These are phyloP conservation scores for Volvox carteri DNA, from an alignment of 163 green algal species.

Conservation along the genomic window DNA sequence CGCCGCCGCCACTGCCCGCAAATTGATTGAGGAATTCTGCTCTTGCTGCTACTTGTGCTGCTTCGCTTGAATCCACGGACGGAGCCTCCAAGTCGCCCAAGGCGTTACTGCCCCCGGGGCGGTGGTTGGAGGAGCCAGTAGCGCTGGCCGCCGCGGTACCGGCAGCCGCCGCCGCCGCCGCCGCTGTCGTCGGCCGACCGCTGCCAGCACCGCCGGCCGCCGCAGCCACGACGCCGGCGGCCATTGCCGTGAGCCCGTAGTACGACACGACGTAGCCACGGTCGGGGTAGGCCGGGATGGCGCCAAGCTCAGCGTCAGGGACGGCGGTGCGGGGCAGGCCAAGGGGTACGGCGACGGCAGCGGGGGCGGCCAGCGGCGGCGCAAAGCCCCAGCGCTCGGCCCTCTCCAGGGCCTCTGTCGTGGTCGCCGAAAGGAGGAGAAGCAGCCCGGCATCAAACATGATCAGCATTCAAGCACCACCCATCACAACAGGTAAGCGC, in stretches of 20 bases:
- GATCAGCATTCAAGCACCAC: too few species aligned
- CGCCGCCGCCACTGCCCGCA: background rate
- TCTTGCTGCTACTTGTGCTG: slow-evolving; percentile 9
- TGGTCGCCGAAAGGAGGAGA: too few species aligned
- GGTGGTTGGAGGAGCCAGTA: slow-evolving; percentile 3
- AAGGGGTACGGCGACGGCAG: slow-evolving; percentile 1
- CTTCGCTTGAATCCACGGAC: slow-evolving; percentile 34
- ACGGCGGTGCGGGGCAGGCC: background rate
- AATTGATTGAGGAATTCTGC: slow-evolving; percentile 47
- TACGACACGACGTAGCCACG: background rate
- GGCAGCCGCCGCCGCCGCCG: background rate
- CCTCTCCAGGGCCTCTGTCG: slow-evolving; percentile 31
- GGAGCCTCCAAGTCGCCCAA: slow-evolving; percentile 29
- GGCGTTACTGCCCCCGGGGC: slow-evolving; percentile 14
- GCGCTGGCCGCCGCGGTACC: background rate
- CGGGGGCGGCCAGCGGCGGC: background rate
- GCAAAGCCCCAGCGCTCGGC: slow-evolving; percentile 18
- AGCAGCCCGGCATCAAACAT: too few species aligned
- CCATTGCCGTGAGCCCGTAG: slow-evolving; percentile 42
- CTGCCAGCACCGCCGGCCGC: background rate
- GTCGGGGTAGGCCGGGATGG: slow-evolving; percentile 9
- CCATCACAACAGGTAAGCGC: too few species aligned
- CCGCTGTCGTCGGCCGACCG: too few species aligned
- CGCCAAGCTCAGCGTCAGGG: slow-evolving; percentile 20
- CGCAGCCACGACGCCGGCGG: slow-evolving; percentile 3